These are phyloP conservation scores for Nelumbo lutea DNA, from an alignment of 164 flowering plant genomes.

Conservation along the genomic window DNA sequence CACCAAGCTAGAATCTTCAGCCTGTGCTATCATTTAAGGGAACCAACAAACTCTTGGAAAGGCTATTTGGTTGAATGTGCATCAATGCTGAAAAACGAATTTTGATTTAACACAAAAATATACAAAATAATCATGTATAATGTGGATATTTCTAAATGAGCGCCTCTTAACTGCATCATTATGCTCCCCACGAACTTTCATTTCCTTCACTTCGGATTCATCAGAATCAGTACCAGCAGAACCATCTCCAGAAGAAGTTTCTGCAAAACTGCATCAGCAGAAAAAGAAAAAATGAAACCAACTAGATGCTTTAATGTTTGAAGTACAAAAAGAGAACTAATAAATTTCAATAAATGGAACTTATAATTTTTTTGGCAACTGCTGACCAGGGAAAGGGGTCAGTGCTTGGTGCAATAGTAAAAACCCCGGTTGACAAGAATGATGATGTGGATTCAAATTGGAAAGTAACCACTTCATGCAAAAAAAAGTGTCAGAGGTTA, in stretches of 20 bases:
- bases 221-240: slow-evolving; percentile 33
- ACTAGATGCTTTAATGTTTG: not conserved
- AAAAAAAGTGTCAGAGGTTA: too few species aligned
- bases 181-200: slow-evolving; percentile 17
- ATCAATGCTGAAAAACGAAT: slow-evolving; percentile 1
- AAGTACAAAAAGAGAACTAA: not conserved
- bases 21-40: slow-evolving; percentile 33
- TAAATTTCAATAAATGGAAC: too few species aligned
- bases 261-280: slow-evolving; percentile 45
- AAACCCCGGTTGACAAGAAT: too few species aligned
- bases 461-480: too few species aligned
- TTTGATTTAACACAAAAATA: not conserved
- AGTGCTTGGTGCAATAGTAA: too few species aligned
- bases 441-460: too few species aligned
- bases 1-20: slow-evolving; percentile 10
- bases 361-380: too few species aligned
- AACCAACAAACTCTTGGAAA: slow-evolving; percentile 5
- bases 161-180: slow-evolving; percentile 6
- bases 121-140: not conserved
- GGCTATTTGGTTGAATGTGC: not conserved
- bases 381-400: too few species aligned
- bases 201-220: slow-evolving; percentile 30
- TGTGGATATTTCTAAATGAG: slow-evolving; percentile 25
- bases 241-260: slow-evolving; percentile 52
- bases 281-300: not conserved